Percentiles rank a stretch among this genome's conserved stretches.
Conservation (phyloP, 331 rosid species). For the Quercus phellos region DNA sequence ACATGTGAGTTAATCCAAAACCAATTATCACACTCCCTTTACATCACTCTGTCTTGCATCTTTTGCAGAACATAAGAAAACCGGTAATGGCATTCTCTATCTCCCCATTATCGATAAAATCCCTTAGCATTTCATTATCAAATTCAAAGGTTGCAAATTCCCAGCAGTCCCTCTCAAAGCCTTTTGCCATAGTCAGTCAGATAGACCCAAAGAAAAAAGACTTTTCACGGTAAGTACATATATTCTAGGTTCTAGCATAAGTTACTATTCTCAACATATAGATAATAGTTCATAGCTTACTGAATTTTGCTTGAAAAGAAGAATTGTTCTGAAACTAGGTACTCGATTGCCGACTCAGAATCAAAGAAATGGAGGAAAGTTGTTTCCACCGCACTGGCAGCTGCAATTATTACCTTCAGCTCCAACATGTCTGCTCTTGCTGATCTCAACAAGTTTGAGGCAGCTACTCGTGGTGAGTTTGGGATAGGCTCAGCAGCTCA, state of each 20-base stretch:
- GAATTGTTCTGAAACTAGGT: slow-evolving; percentile 26
- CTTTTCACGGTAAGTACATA: slow-evolving; percentile 25
- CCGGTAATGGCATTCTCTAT: slow-evolving; percentile 49
- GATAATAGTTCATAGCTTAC: slow-evolving; percentile 17
- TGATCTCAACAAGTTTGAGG: slow-evolving; percentile 86
- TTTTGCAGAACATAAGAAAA: background rate
- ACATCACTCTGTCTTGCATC: background rate
- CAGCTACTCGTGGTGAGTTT: slow-evolving; percentile 77
- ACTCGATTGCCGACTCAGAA: slow-evolving; percentile 22
- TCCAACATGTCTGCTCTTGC: slow-evolving; percentile 74
- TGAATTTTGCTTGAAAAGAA: slow-evolving; percentile 26
- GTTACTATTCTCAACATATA: background rate
- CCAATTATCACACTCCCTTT: background rate
- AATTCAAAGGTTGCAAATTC: slow-evolving; percentile 24
- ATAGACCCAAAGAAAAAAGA: slow-evolving; percentile 23
- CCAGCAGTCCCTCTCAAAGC: slow-evolving; percentile 26
- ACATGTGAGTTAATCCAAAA: background rate
- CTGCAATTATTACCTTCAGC: slow-evolving; percentile 56
- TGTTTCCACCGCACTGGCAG: slow-evolving; percentile 59
- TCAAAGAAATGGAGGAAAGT: slow-evolving; percentile 49
- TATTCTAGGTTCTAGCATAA: background rate
- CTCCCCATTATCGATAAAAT: slow-evolving; percentile 41
- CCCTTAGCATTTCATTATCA: slow-evolving; percentile 29
- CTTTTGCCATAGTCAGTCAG: slow-evolving; percentile 33
- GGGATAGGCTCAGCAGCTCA: slow-evolving; percentile 97